Evolutionary conservation across 2,329 filamentous ascomycete genomes (phyloP).

Genomic region (Talaromyces sp.): DNA sequence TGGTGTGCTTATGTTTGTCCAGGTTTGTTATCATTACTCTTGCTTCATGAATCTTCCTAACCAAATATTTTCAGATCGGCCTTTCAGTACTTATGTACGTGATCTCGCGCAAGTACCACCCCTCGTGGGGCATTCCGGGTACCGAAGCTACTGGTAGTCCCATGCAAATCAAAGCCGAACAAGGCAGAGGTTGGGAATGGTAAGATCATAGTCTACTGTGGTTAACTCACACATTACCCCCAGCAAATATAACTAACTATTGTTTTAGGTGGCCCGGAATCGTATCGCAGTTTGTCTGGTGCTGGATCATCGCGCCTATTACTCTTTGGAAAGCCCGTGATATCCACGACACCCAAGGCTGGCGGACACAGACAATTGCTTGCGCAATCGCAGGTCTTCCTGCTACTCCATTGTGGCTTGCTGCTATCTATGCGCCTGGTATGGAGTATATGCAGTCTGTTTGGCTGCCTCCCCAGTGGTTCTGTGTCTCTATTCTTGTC

Average conservation of each 20-base stretch:
- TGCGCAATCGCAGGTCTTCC: conserved; percentile 56
- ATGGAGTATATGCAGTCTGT: conserved; percentile 58
- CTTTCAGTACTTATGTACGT: conserved; percentile 64
- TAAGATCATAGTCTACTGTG: background rate
- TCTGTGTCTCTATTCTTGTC: conserved; percentile 63
- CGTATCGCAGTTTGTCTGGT: conserved; percentile 38
- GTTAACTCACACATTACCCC: background rate
- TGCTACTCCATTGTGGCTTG: conserved; percentile 68
- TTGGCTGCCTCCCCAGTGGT: conserved; percentile 64
- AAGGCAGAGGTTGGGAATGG: conserved; percentile 66
- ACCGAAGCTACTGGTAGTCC: conserved; percentile 55
- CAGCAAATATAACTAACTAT: background rate
- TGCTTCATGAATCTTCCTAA: background rate
- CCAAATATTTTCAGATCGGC: conserved; percentile 52
- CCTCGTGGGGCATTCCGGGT: conserved; percentile 51
- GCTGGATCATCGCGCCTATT: conserved; percentile 18
- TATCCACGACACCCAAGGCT: conserved; percentile 67
- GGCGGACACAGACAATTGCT: conserved; percentile 64
- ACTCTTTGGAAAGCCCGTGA: conserved; percentile 63
- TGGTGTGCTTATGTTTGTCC: conserved; percentile 53
- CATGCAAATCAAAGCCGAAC: conserved; percentile 45
- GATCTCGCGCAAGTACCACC: conserved; percentile 65
- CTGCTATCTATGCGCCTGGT: conserved; percentile 56
- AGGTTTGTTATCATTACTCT: conserved; percentile 1
- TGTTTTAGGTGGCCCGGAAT: conserved; percentile 11